These are phyloP conservation scores for Coelastrella sp. DNA, from an alignment of 139 green algal species.

Conservation along the genomic window DNA sequence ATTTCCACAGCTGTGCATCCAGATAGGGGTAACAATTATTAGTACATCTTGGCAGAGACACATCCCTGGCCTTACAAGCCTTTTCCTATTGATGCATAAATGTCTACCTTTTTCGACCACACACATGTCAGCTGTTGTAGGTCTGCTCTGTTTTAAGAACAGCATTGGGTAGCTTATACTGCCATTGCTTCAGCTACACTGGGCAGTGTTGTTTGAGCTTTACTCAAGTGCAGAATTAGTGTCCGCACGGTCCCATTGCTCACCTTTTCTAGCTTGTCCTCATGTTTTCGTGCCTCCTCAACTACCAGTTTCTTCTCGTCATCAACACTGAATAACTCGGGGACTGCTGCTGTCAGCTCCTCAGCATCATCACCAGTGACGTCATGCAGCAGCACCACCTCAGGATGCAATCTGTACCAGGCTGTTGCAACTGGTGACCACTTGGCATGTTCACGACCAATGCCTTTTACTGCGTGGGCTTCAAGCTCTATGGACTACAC, in stretches of 20 bases:
- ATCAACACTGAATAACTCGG: slow-evolving; percentile 67
- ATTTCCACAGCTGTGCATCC: neutral
- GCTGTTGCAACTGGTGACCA: slow-evolving; percentile 97
- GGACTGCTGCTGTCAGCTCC: slow-evolving; percentile 67
- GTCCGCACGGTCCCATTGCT: neutral
- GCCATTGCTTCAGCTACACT: no score
- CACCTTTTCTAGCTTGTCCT: slow-evolving; percentile 77
- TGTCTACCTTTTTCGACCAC: no score
- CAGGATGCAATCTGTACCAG: slow-evolving; percentile 91
- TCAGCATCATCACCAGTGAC: slow-evolving; percentile 53
- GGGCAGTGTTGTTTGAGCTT: no score
- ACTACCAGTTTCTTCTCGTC: slow-evolving; percentile 21
- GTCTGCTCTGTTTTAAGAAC: no score
- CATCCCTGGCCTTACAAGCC: no score
- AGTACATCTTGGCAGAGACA: no score
- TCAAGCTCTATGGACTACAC: slow-evolving; percentile 91
- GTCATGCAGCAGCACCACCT: slow-evolving; percentile 78
- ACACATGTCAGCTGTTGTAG: no score
- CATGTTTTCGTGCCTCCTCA: slow-evolving; percentile 55
- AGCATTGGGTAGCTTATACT: no score
- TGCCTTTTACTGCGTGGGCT: slow-evolving; percentile 90
- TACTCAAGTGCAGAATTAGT: neutral
- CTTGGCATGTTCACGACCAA: slow-evolving; percentile 96
- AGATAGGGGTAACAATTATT: neutral
- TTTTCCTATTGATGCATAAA: no score